Percentiles rank a stretch among this genome's conserved stretches.
Evolutionary conservation across 1,284 basidiomycete species (phyloP).

Genomic region (Thecaphora thlaspeos): DNA sequence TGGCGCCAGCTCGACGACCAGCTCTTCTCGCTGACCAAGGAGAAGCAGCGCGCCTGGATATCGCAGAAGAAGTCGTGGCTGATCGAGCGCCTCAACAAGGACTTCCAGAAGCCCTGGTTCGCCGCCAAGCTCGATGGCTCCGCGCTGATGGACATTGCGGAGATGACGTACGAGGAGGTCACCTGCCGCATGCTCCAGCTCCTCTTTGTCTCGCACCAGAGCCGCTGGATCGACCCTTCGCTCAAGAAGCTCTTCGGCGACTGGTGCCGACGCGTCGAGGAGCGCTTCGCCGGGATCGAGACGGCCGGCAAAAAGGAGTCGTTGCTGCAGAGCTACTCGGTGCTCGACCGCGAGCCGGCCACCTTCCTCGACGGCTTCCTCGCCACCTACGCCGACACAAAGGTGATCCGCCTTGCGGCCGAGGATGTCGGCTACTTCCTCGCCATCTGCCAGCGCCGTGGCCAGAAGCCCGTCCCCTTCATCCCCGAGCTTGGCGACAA

Average conservation of each 20-base stretch:
- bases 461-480: conserved; percentile 97
- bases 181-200: conserved; percentile 84
- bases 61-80: conserved; percentile 82
- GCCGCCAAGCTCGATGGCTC: conserved; percentile 61
- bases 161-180: conserved; percentile 98
- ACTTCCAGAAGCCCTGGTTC: conserved; percentile 76
- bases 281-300: conserved; percentile 66
- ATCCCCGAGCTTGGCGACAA: conserved; percentile 86
- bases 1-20: conserved; percentile 96
- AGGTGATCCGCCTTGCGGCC: conserved; percentile 81
- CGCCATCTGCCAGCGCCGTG: conserved; percentile 86
- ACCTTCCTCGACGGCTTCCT: conserved; percentile 82
- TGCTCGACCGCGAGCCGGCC: conserved; percentile 75
- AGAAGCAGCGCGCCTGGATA: conserved; percentile 88
- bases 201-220: conserved; percentile 88
- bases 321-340: conserved; percentile 71
- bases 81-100: conserved; percentile 86
- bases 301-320: conserved; percentile 44
- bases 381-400: conserved; percentile 74
- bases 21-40: conserved; percentile 87
- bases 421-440: conserved; percentile 96
- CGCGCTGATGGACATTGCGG: conserved; percentile 74
- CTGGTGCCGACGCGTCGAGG: conserved; percentile 87
- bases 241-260: conserved; percentile 92
- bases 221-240: conserved; percentile 91